A percentile compares a stretch with the other conserved stretches of the same genome.
phyloP scores from a whole-genome alignment of 106 monocot genomes.

The Ottelia alismoides region DNA sequence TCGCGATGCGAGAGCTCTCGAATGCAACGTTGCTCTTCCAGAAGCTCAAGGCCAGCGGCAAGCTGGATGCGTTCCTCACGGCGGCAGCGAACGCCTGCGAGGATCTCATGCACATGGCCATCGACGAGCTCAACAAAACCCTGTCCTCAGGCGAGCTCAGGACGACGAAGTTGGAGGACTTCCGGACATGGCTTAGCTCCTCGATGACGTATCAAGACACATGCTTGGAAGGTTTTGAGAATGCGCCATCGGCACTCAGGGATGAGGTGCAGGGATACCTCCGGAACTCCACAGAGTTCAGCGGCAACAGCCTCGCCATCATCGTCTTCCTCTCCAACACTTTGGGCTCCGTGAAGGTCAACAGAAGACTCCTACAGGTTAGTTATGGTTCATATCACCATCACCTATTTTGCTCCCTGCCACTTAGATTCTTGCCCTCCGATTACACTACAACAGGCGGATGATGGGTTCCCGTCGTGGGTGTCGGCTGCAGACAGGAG shows the following conservation, averaged over 20 bases:
- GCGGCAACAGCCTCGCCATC: slow-evolving; percentile 10
- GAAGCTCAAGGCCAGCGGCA: neutral
- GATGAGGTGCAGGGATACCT: slow-evolving; percentile 6
- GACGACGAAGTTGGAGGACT: too few relatives aligned
- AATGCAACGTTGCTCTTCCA: neutral
- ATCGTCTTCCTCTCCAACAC: slow-evolving; percentile 1
- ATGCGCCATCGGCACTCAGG: neutral
- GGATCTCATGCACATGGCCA: slow-evolving; percentile 3
- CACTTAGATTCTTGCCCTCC: too few relatives aligned
- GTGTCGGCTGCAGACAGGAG: slow-evolving; percentile 15
- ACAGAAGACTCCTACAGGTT: neutral
- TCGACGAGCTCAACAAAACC: slow-evolving; percentile 6
- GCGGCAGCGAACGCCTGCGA: neutral
- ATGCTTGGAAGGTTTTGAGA: slow-evolving; percentile 8
- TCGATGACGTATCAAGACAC: slow-evolving; percentile 10
- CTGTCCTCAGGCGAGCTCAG: neutral
- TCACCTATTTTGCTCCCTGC: too few relatives aligned
- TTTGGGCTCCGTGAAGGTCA: neutral
- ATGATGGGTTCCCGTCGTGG: slow-evolving; percentile 31
- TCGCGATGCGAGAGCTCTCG: slow-evolving; percentile 7
- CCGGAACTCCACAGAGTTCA: slow-evolving; percentile 7
- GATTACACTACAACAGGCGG: neutral
- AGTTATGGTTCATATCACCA: too few relatives aligned
- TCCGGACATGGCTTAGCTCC: slow-evolving; percentile 16
- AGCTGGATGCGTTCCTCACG: neutral